Conservation (phyloP, 1,139 yeast genomes). For the Nadsonia commutata region DNA sequence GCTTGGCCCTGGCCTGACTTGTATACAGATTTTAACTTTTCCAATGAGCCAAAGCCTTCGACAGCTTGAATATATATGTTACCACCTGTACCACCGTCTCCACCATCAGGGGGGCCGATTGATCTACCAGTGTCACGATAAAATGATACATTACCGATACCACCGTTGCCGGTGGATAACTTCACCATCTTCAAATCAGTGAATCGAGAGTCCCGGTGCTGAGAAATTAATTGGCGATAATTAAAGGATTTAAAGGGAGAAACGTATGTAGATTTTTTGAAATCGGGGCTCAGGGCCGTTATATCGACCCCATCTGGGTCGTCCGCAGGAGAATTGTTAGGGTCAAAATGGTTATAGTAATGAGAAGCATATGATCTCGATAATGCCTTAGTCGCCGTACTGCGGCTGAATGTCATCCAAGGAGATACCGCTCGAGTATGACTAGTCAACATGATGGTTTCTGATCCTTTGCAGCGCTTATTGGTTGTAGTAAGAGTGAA, state of each 20-base stretch:
- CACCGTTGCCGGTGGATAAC: constrained; percentile 73
- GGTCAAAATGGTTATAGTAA: neutral
- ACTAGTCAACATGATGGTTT: too few relatives aligned
- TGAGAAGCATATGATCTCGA: constrained; percentile 1
- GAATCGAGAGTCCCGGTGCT: constrained; percentile 14
- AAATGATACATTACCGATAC: constrained; percentile 77
- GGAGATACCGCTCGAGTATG: too few relatives aligned
- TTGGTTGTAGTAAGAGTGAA: too few relatives aligned
- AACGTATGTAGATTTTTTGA: neutral
- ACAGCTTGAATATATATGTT: constrained; percentile 70
- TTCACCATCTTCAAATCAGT: constrained; percentile 55
- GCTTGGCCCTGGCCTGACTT: constrained; percentile 55
- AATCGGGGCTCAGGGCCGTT: neutral
- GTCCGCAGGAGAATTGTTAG: neutral
- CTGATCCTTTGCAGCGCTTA: too few relatives aligned
- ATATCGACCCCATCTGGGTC: neutral
- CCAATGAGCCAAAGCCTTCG: constrained; percentile 45
- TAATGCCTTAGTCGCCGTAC: too few relatives aligned
- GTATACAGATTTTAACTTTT: constrained; percentile 51
- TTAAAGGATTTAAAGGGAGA: constrained; percentile 1
- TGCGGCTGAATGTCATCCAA: too few relatives aligned
- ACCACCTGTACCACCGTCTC: constrained; percentile 96
- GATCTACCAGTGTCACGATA: constrained; percentile 73
- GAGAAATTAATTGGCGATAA: constrained; percentile 9
- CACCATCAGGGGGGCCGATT: constrained; percentile 94